Evolutionary conservation across 1,139 yeast genomes (phyloP), one percentile per base, ranked within the genome.

Genomic region (Geotrichum aggregatum): DNA sequence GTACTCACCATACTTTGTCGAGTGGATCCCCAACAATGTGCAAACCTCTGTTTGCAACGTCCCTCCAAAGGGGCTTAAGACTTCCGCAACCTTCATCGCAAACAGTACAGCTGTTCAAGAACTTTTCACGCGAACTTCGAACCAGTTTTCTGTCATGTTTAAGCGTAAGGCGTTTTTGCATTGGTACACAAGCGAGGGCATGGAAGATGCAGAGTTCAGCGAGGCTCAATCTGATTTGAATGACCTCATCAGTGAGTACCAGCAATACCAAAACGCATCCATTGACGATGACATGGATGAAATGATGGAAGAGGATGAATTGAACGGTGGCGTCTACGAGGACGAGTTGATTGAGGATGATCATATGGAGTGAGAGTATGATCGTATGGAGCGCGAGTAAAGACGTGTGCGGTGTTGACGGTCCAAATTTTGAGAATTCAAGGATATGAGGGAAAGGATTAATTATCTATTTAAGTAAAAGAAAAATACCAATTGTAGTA

Each of bases 151-250:
- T 26, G 69, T 70, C 59, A 73, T 73, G 77, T 73, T 72, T 67
- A 66, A 70, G 55, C 65, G 76, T 49, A 65, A 70, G 58, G 77
- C 77, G 31, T 73, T 73, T 68, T 60, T 73, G 59, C 77, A 73
- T 57, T 73, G 77, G 75, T 73, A 72, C 62, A 69, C 73, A 21
- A 67, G 71, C 35, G 77, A 73, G 59, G 77, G 76, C 52, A 73
- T 73, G 77, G 77, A 73, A 52, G 74, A 68, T 61, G 66, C 68
- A 57, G 77, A 73, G 63, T 74, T 73, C 64, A 69, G 72, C 36
- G 77, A 74, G 61, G 77, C 77, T 19, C 72, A 72, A 56, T 66
- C 73, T 49, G 73, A 73, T 61, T 63, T 73, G 60, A 65, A 65
- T 52, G 77, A 73, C 54, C 63, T 73, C 42, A 72, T 74, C 38